Base-by-base conservation (phyloP, 495 filamentous ascomycete genomes). In the Neurospora tetrasperma region DNA sequence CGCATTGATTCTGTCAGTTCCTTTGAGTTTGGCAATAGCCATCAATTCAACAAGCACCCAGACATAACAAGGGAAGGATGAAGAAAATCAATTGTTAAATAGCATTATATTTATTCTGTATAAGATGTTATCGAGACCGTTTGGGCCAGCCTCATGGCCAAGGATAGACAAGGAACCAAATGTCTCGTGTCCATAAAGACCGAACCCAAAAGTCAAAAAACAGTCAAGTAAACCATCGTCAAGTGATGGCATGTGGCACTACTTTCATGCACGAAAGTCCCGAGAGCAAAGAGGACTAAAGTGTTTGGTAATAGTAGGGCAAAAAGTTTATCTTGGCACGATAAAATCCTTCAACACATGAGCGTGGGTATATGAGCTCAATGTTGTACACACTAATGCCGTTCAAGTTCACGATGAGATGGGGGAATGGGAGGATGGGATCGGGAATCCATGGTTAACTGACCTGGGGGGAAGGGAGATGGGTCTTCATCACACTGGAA, bases 331-430 rank as follows among this genome's bases (percentile, higher is more conserved):
- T 66, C 54, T 66, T 66, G 54, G 54, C 54, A 66, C 54, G 54
- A 66, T 66, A 66, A 66, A 31, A 66, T 66, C 54, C 54, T 66
- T 66, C 54, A 66, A 66, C 54, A 66, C 54, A 66, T 66, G 54
- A 66, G 54, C 54, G 54, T 66, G 35, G 54, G 54, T 66, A 66
- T 66, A 66, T 66, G 54, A 66, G 54, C 54, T 14, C 54, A 66
- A 66, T 66, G 54, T 66, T 66, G 54, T 66, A 66, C 54, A 66
- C 54, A 66, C 54, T 66, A 66, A 66, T 66, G 54, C 54, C 54
- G 27, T 66, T 66, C 54, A 35, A 35, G 54, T 66, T 66, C 14
- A 18, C 27, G 16, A 66, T 1, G 54, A 27, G 16, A 66, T 1
- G 54, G 54, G 54, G 14, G 14, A 18, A 9, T 9, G 27, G 27